Evolutionary conservation across 2,329 filamentous ascomycete genomes (phyloP), one percentile per base, ranked within the genome.

Genomic region (Tolypocladium album): DNA sequence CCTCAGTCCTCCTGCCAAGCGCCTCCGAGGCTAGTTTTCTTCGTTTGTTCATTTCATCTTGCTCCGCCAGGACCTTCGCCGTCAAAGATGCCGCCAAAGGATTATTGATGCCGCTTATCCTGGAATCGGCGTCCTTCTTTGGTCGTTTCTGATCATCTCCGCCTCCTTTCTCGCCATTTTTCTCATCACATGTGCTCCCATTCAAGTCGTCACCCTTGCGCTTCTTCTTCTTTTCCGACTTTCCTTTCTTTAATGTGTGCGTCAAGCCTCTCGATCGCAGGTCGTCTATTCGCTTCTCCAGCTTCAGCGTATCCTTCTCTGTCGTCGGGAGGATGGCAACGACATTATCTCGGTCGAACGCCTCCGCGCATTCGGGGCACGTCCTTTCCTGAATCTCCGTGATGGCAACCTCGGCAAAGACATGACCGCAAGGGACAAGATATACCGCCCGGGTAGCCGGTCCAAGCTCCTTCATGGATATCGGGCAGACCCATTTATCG

Each of bases 341-440:
- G 22, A 96, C 77, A 66, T 97, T 90, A 38, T 89, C 85, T 31
- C 81, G 73, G 27, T 83, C 82, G 68, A 94, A 97, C 0, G 80
- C 68, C 60, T 87, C 85, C 65, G 88, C 90, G 74, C 94, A 99
- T 75, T 93, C 82, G 0, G 84, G 82, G 60, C 85, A 88, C 0
- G 71, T 69, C 36, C 79, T 78, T 64, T 89, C 87, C 3, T 77
- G 71, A n/a, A 95, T 85, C 73, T 94, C 89, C 65, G 87, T 89
- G 65, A 97, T 87, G 9, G 92, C 91, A 58, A 86, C 85, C 62
- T 95, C 92, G 0, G 90, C 88, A 74, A 97, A 97, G 0, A 90
- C 92, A 77, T 99, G 95, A 0, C 94, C 95, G 68, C 94, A 99
- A 0, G 94, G 94, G 5, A 97, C 90, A 3, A 99, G 69, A 68